A percentile compares a stretch with the other conserved stretches of the same genome.
Conservation (phyloP, 805 yeast species). For the Candida methanosorbosa region DNA sequence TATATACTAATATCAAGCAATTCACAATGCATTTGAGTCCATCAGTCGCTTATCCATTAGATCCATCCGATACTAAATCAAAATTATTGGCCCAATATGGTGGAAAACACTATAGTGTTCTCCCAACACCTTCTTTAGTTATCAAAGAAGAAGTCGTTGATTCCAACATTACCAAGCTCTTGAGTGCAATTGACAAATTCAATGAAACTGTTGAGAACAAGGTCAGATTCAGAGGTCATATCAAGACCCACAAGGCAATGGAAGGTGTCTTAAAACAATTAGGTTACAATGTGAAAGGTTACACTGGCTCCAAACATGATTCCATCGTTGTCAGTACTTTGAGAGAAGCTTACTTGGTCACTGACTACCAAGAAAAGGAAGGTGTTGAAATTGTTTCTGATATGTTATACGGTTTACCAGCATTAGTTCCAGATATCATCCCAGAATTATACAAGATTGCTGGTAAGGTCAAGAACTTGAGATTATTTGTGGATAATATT, state of each 20-base stretch:
- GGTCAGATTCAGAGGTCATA: slow-evolving; percentile 59
- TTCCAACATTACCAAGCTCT: slow-evolving; percentile 2
- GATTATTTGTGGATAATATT: slow-evolving; percentile 53
- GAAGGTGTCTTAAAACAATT: slow-evolving; percentile 52
- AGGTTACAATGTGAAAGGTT: slow-evolving; percentile 29
- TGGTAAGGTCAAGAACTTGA: slow-evolving; percentile 31
- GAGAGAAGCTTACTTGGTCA: slow-evolving; percentile 40
- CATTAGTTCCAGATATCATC: slow-evolving; percentile 38
- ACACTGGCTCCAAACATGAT: slow-evolving; percentile 26
- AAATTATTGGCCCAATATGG: slow-evolving; percentile 13
- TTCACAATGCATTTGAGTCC: neutral
- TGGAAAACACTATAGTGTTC: slow-evolving; percentile 32
- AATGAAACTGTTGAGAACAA: slow-evolving; percentile 10
- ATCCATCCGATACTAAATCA: slow-evolving; percentile 4
- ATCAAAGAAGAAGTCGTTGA: slow-evolving; percentile 26
- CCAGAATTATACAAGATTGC: slow-evolving; percentile 38
- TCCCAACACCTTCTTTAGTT: slow-evolving; percentile 49
- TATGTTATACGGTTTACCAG: slow-evolving; percentile 52
- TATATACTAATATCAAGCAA: too few relatives aligned
- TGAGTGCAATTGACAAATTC: slow-evolving; percentile 1
- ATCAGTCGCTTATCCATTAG: slow-evolving; percentile 4
- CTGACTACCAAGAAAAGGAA: slow-evolving; percentile 6
- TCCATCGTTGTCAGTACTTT: slow-evolving; percentile 62
- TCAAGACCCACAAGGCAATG: slow-evolving; percentile 65
- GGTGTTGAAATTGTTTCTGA: slow-evolving; percentile 28